These are phyloP conservation scores for Plasmodium berghei DNA, from an alignment of 169 alveolate species.

Conservation along the genomic window DNA sequence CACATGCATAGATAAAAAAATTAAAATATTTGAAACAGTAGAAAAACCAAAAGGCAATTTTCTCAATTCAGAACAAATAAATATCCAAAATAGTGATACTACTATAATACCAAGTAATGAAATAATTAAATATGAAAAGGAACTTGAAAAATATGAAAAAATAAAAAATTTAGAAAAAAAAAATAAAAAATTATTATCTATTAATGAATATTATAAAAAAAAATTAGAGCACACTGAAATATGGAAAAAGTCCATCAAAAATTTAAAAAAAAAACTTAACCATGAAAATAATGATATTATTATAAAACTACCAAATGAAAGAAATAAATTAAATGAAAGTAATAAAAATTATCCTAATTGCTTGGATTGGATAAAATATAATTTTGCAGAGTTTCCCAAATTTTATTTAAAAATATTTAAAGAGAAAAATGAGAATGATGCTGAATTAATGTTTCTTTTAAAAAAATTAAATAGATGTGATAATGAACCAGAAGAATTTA, in stretches of 20 bases:
- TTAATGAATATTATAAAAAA: constrained; percentile 49
- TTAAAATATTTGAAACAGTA: not conserved
- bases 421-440: constrained; percentile 38
- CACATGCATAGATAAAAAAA: not conserved
- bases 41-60: not conserved
- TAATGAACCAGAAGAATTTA: not conserved
- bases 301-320: not conserved
- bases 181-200: constrained; percentile 16
- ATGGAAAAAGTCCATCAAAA: constrained; percentile 20
- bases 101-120: constrained; percentile 42
- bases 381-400: constrained; percentile 16
- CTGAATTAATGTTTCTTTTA: constrained; percentile 39
- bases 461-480: constrained; percentile 25
- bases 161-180: constrained; percentile 32
- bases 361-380: not conserved
- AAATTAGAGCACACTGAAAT: constrained; percentile 47
- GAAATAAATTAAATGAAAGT: not conserved
- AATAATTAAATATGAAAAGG: constrained; percentile 46
- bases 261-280: not conserved
- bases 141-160: constrained; percentile 18
- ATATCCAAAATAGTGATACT: not conserved
- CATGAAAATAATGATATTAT: not conserved
- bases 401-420: constrained; percentile 15
- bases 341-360: not conserved
- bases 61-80: not conserved